Evolutionary conservation across 352 stramenopile genomes (phyloP), one percentile per base, ranked within the genome.

Genomic region (Globisporangium parvum): DNA sequence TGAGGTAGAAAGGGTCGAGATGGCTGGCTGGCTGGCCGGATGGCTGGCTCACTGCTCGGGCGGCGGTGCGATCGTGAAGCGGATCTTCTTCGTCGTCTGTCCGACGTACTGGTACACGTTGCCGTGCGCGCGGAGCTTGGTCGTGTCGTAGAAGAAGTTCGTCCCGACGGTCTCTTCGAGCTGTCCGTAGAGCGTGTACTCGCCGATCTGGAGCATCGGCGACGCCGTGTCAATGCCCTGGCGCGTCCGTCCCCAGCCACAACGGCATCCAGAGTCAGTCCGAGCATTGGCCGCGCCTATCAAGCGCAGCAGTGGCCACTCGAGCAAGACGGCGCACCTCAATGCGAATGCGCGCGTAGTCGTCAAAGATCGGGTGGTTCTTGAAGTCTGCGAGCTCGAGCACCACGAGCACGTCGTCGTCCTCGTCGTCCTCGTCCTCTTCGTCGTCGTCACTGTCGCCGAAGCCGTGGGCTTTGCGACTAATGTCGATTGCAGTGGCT

Each of bases 71-170:
- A 91, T 91, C 21, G 81, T 89, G 56, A 91, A 91, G 59, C 78
- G 85, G 57, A 91, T 85, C 65, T 80, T 85, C 68, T 83, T 87
- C 48, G 76, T 84, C 18, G 78, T 89, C 63, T 91, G 78, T 3
- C 81, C 81, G 26, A 63, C 69, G 50, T 74, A 89, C 26, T 66
- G 65, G 57, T 91, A 88, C 50, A 65, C 69, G 41, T 74, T 73
- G 28, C 72, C 56, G 0, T 71, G 52, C 6, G 63, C 66, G 40
- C 54, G 67, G 26, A 14, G 18, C 18, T 70, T 72, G 45, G 73
- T 78, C 17, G 75, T 89, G 59, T 89, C 81, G 60, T 88, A 91
- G 45, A 89, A 88, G 63, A 79, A 89, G 31, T 70, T 87, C n/a
- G 81, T 91, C 31, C 81, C 81, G 15, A 89, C 74, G 0, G 78